Percentiles rank a stretch among this genome's conserved stretches.
Evolutionary conservation across 495 filamentous ascomycete species (phyloP).

Genomic region (Talaromyces stipitatus): DNA sequence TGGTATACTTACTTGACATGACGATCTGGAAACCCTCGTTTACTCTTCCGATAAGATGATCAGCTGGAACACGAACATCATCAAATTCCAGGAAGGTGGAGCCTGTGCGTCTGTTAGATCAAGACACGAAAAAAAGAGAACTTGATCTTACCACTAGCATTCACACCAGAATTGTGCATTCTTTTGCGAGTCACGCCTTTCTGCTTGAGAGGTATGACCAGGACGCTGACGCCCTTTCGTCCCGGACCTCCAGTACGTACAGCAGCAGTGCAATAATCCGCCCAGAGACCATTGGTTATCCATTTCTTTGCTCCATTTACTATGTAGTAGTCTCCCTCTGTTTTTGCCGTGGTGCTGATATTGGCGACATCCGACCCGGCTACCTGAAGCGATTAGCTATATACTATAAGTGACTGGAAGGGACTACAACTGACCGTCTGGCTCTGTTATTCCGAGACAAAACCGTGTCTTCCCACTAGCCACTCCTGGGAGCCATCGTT

Average conservation of each 20-base stretch:
- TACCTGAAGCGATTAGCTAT: constrained; percentile 8
- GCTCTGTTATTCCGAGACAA: constrained; percentile 50
- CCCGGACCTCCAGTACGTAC: constrained; percentile 47
- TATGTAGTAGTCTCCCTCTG: constrained; percentile 38
- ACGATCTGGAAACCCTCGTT: constrained; percentile 42
- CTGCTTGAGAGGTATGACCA: constrained; percentile 43
- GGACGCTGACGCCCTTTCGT: constrained; percentile 37
- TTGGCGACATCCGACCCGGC: constrained; percentile 47
- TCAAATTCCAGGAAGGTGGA: constrained; percentile 42
- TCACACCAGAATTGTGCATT: constrained; percentile 65
- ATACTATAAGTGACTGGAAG: not conserved
- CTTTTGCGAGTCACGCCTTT: constrained; percentile 54
- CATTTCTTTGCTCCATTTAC: constrained; percentile 53
- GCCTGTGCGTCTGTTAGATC: constrained; percentile 15
- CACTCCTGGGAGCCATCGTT: constrained; percentile 40
- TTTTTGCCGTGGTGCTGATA: constrained; percentile 42
- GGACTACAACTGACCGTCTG: constrained; percentile 30
- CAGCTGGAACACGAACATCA: constrained; percentile 37
- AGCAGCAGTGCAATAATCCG: constrained; percentile 46
- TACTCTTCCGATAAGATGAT: constrained; percentile 36
- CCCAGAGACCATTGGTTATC: constrained; percentile 51
- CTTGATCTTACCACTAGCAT: constrained; percentile 29
- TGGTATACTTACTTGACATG: constrained; percentile 34
- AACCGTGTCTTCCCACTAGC: constrained; percentile 40
- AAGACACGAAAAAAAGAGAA: constrained; percentile 15